These are phyloP conservation scores for Metschnikowia noctiluminum DNA, from an alignment of 805 yeast species.

Conservation along the genomic window DNA sequence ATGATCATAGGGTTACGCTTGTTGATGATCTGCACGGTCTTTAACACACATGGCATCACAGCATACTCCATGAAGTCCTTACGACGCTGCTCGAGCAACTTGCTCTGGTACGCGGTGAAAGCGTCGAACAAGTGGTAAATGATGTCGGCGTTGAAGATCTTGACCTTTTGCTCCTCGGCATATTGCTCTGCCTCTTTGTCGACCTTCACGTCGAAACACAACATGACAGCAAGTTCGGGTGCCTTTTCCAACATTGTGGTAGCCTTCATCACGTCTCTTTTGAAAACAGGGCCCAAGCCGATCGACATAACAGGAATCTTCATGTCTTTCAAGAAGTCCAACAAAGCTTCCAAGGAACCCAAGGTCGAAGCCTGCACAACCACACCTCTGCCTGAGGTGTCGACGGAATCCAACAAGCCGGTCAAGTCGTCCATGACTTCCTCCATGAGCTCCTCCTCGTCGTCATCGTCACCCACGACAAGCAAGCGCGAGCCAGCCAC, in stretches of 20 bases:
- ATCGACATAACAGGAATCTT: constrained; percentile 99
- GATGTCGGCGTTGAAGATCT: constrained; percentile 92
- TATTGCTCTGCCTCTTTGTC: constrained; percentile 99
- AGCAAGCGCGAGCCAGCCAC: constrained; percentile 97
- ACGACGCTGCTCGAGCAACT: constrained; percentile 85
- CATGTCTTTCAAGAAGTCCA: constrained; percentile 96
- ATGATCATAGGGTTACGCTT: constrained; percentile 99
- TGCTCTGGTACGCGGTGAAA: constrained; percentile 86
- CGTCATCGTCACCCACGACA: constrained; percentile 95
- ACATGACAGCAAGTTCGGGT: constrained; percentile 94
- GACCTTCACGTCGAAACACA: constrained; percentile 95
- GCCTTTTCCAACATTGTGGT: constrained; percentile 96
- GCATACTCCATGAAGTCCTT: constrained; percentile 85
- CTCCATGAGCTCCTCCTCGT: constrained; percentile 95
- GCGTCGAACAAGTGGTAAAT: constrained; percentile 96
- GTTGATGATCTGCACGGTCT: constrained; percentile 93
- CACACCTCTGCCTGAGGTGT: constrained; percentile 93
- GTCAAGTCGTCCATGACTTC: constrained; percentile 98
- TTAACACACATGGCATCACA: constrained; percentile 90
- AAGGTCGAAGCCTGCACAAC: constrained; percentile 97
- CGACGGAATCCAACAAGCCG: constrained; percentile 91
- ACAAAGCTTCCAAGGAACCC: constrained; percentile 95
- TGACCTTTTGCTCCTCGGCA: constrained; percentile 89
- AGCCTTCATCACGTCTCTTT: constrained; percentile 98
- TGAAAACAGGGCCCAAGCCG: constrained; percentile 96